Evolutionary conservation across 176 grass and related monocot genomes (phyloP).

Genomic region (Juncus inflexus): DNA sequence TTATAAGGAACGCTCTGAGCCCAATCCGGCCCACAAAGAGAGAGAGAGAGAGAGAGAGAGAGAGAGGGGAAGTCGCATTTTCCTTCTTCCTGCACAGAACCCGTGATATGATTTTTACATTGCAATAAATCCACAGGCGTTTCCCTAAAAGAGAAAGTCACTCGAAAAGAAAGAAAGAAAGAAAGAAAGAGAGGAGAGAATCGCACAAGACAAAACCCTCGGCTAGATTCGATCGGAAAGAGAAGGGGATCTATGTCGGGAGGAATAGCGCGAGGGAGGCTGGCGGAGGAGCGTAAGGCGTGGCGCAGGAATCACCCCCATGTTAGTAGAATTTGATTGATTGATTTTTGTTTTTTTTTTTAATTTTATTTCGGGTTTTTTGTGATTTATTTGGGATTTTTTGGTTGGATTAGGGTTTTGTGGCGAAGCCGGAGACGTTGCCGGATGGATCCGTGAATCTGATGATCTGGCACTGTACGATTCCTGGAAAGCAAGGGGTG

Average conservation of each 20-base stretch:
- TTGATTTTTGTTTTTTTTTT: conserved; percentile 22
- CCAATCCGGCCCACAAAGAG: too few relatives aligned
- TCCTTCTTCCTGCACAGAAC: too few relatives aligned
- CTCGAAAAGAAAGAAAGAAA: background rate
- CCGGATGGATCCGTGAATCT: conserved; percentile 70
- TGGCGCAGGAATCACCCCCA: conserved; percentile 97
- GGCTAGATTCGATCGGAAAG: background rate
- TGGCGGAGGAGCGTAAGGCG: conserved; percentile 93
- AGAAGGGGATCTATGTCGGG: conserved; percentile 46
- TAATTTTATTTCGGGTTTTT: background rate
- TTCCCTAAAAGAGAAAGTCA: too few relatives aligned
- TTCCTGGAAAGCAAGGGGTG: conserved; percentile 96
- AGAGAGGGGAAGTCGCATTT: too few relatives aligned
- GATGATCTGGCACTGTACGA: conserved; percentile 89
- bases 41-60: too few relatives aligned
- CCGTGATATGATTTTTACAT: too few relatives aligned
- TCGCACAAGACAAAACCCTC: conserved; percentile 18
- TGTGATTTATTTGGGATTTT: background rate
- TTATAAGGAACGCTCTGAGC: too few relatives aligned
- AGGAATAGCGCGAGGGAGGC: conserved; percentile 78
- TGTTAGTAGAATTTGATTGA: conserved; percentile 29
- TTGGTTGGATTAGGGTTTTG: conserved; percentile 54
- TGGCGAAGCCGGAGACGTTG: conserved; percentile 79
- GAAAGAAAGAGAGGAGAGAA: background rate
- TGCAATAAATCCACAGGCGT: too few relatives aligned